Conservation (phyloP, 1,284 basidiomycete species). For the Heterobasidion irregulare region DNA sequence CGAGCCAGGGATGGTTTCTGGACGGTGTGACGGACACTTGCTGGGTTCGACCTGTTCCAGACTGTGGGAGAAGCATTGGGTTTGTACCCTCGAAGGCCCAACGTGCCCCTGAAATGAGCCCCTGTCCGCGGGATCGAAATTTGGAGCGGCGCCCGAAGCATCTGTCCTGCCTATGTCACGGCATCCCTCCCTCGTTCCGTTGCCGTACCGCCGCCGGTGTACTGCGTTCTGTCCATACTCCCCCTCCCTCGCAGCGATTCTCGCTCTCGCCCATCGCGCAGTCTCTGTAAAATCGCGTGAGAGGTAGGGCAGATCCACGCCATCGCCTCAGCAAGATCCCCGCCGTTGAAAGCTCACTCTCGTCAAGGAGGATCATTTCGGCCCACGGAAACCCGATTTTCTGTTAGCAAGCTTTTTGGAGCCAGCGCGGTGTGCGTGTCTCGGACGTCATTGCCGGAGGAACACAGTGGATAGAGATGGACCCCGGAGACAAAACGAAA, state of each 20-base stretch:
- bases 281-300: neutral
- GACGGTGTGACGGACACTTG: no score
- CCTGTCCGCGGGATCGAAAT: neutral
- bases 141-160: neutral
- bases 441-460: neutral
- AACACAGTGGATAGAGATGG: neutral
- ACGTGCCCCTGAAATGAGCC: neutral
- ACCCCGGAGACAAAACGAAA: neutral
- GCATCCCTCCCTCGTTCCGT: conserved; percentile 5
- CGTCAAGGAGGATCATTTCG: no score
- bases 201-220: conserved; percentile 1
- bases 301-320: neutral
- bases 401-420: neutral
- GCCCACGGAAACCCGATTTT: neutral
- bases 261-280: neutral
- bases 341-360: no score
- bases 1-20: no score
- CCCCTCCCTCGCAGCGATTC: neutral
- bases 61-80: neutral
- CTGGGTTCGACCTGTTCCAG: neutral
- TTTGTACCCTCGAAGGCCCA: neutral
- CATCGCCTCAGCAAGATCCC: no score
- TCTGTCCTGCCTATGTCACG: neutral
- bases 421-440: neutral
- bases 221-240: neutral